Percentiles rank a stretch among this genome's conserved stretches.
Evolutionary conservation across 495 filamentous ascomycete genomes (phyloP).

Genomic region (Penicillium verhagenii): DNA sequence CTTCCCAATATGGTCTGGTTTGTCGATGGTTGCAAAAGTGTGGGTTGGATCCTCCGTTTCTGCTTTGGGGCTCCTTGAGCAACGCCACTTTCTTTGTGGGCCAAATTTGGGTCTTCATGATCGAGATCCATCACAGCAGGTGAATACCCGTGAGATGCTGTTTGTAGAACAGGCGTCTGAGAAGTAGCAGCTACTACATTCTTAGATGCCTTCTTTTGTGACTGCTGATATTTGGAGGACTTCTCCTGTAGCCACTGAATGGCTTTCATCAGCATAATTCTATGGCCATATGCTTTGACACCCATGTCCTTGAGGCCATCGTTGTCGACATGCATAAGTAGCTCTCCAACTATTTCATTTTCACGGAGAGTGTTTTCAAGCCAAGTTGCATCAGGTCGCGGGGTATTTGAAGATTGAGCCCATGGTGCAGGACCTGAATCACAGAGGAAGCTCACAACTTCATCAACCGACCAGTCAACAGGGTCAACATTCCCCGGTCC

Average conservation of each 20-base stretch:
- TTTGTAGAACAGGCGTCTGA: not conserved
- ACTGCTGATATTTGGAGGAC: slow-evolving; percentile 41
- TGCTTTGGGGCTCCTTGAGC: not conserved
- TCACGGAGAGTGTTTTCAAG: slow-evolving; percentile 57
- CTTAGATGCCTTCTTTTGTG: not conserved
- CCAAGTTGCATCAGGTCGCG: slow-evolving; percentile 48
- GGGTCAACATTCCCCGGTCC: slow-evolving; percentile 49
- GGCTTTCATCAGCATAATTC: slow-evolving; percentile 43
- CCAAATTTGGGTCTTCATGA: not conserved
- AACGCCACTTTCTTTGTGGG: not conserved
- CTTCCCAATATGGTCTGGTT: not conserved
- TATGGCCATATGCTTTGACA: slow-evolving; percentile 46
- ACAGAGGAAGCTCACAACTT: slow-evolving; percentile 65
- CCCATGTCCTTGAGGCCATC: slow-evolving; percentile 48
- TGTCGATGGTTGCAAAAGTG: not conserved
- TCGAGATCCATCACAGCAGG: not conserved
- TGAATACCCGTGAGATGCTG: too few relatives aligned
- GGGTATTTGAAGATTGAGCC: slow-evolving; percentile 27
- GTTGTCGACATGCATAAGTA: slow-evolving; percentile 46
- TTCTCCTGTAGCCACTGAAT: slow-evolving; percentile 43
- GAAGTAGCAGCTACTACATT: not conserved
- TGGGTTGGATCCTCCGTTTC: not conserved
- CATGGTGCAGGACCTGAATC: slow-evolving; percentile 44
- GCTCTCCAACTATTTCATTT: slow-evolving; percentile 59
- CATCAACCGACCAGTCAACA: slow-evolving; percentile 64